A percentile compares a stretch with the other conserved stretches of the same genome.
These are phyloP conservation scores for Verbascum thapsus DNA, from an alignment of 257 asterid genomes.

Conservation along the genomic window DNA sequence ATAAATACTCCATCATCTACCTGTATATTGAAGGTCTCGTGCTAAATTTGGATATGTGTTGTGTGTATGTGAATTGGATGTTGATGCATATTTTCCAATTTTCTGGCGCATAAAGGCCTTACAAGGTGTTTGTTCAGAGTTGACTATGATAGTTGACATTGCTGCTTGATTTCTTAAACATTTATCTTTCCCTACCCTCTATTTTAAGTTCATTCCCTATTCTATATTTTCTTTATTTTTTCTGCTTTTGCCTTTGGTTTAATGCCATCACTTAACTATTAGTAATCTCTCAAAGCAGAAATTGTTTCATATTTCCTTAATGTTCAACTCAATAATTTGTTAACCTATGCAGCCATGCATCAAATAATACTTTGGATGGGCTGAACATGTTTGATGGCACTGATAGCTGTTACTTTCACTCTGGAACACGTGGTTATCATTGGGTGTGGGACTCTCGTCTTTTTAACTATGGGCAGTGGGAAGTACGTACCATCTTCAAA, in stretches of 20 bases:
- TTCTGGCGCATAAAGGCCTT: background rate
- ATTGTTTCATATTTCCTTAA: constrained; percentile 19
- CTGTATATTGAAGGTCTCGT: background rate
- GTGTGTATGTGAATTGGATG: too few relatives aligned
- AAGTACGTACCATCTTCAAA: constrained; percentile 58
- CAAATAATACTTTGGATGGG: constrained; percentile 98
- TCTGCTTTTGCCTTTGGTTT: constrained; percentile 6
- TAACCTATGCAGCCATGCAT: constrained; percentile 74
- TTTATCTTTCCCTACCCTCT: background rate
- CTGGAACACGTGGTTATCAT: constrained; percentile 92
- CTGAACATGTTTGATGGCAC: constrained; percentile 99
- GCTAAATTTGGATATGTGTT: constrained; percentile 4
- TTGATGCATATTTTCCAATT: too few relatives aligned
- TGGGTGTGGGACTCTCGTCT: constrained; percentile 99
- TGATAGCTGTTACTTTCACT: constrained; percentile 92
- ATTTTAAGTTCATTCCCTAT: background rate
- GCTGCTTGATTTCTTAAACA: constrained; percentile 13
- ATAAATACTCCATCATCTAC: background rate
- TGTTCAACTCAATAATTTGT: constrained; percentile 32
- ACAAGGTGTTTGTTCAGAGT: background rate
- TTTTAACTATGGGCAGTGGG: constrained; percentile 99
- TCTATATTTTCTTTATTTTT: background rate
- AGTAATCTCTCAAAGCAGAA: constrained; percentile 4
- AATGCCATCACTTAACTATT: constrained; percentile 16
- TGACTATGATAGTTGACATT: background rate